A percentile compares a stretch with the other conserved stretches of the same genome.
phyloP scores from a whole-genome alignment of 2,329 filamentous ascomycete genomes.

The Colletotrichum spaethianum region DNA sequence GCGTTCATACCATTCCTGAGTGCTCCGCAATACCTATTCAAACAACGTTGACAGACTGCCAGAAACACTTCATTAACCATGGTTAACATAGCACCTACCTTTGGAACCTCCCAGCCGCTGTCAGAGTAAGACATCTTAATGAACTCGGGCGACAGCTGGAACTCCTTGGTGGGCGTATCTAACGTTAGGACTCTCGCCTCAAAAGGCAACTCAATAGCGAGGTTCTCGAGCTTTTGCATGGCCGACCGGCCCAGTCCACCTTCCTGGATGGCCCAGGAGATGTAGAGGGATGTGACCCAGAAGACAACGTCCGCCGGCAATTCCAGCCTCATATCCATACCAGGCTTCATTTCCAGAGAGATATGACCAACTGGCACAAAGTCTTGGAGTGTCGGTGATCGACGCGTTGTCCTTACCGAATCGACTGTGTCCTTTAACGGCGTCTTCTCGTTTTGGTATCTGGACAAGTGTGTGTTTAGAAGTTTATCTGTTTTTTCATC shows the following conservation, averaged over 20 bases:
- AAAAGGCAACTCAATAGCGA: slow-evolving; percentile 51
- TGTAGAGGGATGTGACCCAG: slow-evolving; percentile 55
- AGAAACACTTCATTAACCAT: neutral
- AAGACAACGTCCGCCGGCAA: slow-evolving; percentile 50
- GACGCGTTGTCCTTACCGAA: slow-evolving; percentile 30
- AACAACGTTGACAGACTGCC: neutral
- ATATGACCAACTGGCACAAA: slow-evolving; percentile 59
- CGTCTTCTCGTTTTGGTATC: slow-evolving; percentile 52
- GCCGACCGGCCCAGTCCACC: slow-evolving; percentile 48
- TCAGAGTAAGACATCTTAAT: slow-evolving; percentile 47
- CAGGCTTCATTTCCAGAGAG: slow-evolving; percentile 51
- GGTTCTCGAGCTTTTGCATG: slow-evolving; percentile 53
- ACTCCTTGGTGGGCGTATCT: slow-evolving; percentile 52
- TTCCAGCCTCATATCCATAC: slow-evolving; percentile 49
- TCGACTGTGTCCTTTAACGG: slow-evolving; percentile 54
- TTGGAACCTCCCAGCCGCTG: slow-evolving; percentile 45
- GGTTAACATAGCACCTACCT: slow-evolving; percentile 43
- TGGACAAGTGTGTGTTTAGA: slow-evolving; percentile 29
- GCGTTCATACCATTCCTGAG: slow-evolving; percentile 49
- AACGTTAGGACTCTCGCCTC: slow-evolving; percentile 51
- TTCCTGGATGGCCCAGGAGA: neutral
- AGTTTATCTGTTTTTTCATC: neutral
- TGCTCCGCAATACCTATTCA: neutral
- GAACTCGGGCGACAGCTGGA: slow-evolving; percentile 47
- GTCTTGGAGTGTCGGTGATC: slow-evolving; percentile 29